Base-by-base conservation (phyloP, 208 protist species). In the Zelonia costaricensis region DNA sequence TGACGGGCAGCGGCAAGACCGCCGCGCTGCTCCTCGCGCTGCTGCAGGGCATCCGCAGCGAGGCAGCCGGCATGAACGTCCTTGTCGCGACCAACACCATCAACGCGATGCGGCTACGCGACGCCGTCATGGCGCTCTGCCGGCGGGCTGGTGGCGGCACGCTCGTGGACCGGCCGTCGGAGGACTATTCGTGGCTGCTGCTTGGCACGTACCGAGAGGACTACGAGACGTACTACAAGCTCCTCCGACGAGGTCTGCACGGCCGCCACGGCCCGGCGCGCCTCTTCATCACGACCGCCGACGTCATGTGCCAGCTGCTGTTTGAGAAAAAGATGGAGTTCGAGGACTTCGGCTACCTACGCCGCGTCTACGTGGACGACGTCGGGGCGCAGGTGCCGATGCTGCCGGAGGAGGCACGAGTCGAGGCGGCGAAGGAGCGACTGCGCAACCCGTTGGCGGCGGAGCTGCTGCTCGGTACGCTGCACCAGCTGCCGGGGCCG, bases 311-410 rank as follows among this genome's bases (percentile, higher is more conserved):
- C 48, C 47, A 94, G 39, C 57, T 94, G 49, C 60, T 94, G 23
- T 94, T 92, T 68, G 78, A 92, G 62, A 83, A 87, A 46, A 94
- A 94, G 63, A 86, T 92, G 77, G 80, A 94, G 57, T 94, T 92
- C 55, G 76, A 84, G 39, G 55, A 79, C 20, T 92, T 92, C 72
- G 88, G 88, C 30, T 94, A 91, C 62, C 76, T 94, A 44, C 70
- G 88, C 6, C 84, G 88, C 9, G 74, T 94, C 10, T 94, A 92
- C 64, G 71, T 94, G 5, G 88, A 94, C 60, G 88, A 94, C 46
- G 67, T 91, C 12, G 85, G 77, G 15, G 66, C 73, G 23, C 88
- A 94, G 70, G 35, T 94, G 31, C 76, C 74, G 20, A 81, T 91
- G 74, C 22, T 90, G 4, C 43, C 74, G 3, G 71, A 79, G 28